Base-by-base conservation (phyloP, 2,329 filamentous ascomycete genomes). In the Chrysoporthe austroafricana region DNA sequence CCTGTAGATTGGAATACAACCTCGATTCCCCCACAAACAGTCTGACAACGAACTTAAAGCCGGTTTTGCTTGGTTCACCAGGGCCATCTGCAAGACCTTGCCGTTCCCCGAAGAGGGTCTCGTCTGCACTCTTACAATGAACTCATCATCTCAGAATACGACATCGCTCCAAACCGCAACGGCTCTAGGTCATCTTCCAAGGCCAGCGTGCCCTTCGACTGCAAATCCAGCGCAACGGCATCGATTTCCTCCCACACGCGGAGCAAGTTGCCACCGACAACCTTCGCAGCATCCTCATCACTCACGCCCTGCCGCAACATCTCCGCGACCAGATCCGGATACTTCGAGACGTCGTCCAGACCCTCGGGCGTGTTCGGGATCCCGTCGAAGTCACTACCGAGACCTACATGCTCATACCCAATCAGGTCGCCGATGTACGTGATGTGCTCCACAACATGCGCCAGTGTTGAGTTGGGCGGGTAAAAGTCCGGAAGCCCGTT, bases 351-450 rank as follows among this genome's bases (percentile, higher is more conserved):
- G 77, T 97, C 94, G 48, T 96, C 92, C 60, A 98, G 79, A 0
- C 94, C 95, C 64, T 81, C 76, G 0, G 94, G 93, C 4, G 89
- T 89, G 0, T 73, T 77, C 1, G 77, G 75, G 66, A 94, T 94
- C 9, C 88, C 95, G 76, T 97, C 94, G 76, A 94, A 97, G 77
- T 98, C 95, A 63, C 91, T 94, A 0, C 95, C 95, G 21, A 97
- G 79, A 0, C 94, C 95, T 18, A 97, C 93, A 76, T 97, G 87
- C 52, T 94, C 91, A 73, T 91, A 97, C 3, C 95, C 95, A 69
- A 97, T 93, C 43, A 91, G 80, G 58, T 91, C 83, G 2, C 93
- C 95, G 72, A 97, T 94, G 75, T 98, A 85, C 71, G 88, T 84
- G 69, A 97, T 90, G 77, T 97, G 95, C 70, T 89, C 84, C 1